Evolutionary conservation across 345 rosid genomes (phyloP).

Genomic region (Limnanthes douglasii): DNA sequence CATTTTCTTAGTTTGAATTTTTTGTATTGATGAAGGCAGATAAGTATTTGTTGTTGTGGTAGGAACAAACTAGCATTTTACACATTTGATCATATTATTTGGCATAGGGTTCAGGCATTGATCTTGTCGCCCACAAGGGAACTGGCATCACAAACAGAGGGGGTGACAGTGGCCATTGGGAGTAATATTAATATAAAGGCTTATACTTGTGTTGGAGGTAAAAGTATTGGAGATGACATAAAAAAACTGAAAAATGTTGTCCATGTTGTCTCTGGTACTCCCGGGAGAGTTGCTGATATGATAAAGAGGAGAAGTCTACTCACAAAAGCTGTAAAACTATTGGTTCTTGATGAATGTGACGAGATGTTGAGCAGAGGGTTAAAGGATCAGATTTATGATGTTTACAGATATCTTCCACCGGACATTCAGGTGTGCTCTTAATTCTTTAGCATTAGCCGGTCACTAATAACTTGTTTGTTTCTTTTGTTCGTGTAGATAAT

Average conservation of each 20-base stretch:
- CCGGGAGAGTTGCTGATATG: conserved; percentile 98
- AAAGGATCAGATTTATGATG: conserved; percentile 96
- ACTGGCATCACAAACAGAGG: conserved; percentile 84
- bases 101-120: conserved; percentile 79
- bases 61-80: neutral
- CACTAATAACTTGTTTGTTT: neutral
- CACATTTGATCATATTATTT: neutral
- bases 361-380: conserved; percentile 99
- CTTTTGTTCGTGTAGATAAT: conserved; percentile 1
- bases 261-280: conserved; percentile 86
- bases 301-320: conserved; percentile 92
- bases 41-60: too few relatives aligned
- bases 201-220: conserved; percentile 86
- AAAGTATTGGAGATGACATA: conserved; percentile 95
- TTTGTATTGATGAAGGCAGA: neutral
- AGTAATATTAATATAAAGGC: conserved; percentile 59
- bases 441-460: neutral
- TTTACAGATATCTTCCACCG: conserved; percentile 90
- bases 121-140: conserved; percentile 95
- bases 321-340: conserved; percentile 49
- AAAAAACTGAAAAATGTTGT: conserved; percentile 45
- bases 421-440: conserved; percentile 75
- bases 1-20: too few relatives aligned
- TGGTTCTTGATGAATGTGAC: conserved; percentile 78
- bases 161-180: conserved; percentile 66